Conservation (phyloP, 78 protist genomes). For the Monosiga brevicollis region DNA sequence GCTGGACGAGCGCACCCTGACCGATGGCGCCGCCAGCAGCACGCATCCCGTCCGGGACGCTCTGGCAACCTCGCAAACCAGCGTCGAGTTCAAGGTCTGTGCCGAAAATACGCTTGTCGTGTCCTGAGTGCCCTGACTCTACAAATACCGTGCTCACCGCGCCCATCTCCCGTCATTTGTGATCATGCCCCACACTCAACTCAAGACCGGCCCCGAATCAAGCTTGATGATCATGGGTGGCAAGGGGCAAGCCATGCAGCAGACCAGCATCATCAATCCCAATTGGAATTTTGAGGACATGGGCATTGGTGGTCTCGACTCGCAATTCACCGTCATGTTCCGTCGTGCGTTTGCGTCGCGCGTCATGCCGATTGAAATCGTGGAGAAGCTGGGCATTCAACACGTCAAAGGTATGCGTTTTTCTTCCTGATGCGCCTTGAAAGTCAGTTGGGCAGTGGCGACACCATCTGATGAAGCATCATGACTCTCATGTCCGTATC, state of each 20-base stretch:
- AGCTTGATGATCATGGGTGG: background rate
- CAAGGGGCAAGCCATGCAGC: slow-evolving; percentile 10
- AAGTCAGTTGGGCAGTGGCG: background rate
- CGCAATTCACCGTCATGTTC: slow-evolving; percentile 82
- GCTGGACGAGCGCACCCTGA: background rate
- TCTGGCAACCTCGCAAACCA: background rate
- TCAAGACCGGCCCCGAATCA: no score
- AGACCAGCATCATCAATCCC: slow-evolving; percentile 28
- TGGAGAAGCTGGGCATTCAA: slow-evolving; percentile 75
- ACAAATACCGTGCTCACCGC: background rate
- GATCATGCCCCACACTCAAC: background rate
- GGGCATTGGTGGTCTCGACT: slow-evolving; percentile 96
- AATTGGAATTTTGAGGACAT: slow-evolving; percentile 84
- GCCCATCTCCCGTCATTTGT: background rate
- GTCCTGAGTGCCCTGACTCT: background rate
- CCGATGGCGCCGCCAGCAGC: no score
- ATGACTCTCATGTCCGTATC: no score
- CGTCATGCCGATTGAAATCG: slow-evolving; percentile 76
- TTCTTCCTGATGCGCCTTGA: background rate
- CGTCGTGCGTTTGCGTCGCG: slow-evolving; percentile 97
- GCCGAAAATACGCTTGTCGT: background rate
- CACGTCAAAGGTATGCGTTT: slow-evolving; percentile 98
- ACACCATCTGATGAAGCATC: background rate
- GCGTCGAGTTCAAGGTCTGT: background rate
- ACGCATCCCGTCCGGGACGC: no score